Base-by-base conservation (phyloP, 2,329 filamentous ascomycete species). In the Colletotrichum abscissum region DNA sequence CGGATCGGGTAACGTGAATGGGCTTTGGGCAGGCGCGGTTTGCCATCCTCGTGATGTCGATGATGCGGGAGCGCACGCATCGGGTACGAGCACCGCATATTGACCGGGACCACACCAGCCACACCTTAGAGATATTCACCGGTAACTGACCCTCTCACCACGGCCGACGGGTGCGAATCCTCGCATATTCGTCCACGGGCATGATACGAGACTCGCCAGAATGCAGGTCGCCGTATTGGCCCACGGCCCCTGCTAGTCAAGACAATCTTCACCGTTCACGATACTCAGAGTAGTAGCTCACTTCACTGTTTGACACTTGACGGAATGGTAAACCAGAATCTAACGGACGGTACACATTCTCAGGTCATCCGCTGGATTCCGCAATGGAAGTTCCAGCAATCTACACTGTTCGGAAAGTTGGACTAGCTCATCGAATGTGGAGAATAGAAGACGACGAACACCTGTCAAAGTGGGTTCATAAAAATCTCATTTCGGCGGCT, bases 401-500 rank as follows among this genome's bases (percentile, higher is more conserved):
- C 19, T 46, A 7, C 8, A 33, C 30, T 33, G 9, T 33, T 33
- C 30, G 30, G 30, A 33, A 33, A 1, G 9, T 11, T 33, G 8
- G 30, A 1, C 30, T 33, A 33, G 30, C 30, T 33, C 30, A 3
- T 33, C 30, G 8, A 33, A 33, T 1, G 38, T 42, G 38, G 14
- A 42, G 14, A 42, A 6, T 9, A 42, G 38, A 4, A 42, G 16
- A 5, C 9, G 5, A 35, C 22, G 38, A 54, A 60, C 22, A 56
- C 19, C 11, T 38, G 22, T 35, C 54, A 2, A 35, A 12, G 42
- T 26, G 42, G 30, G 16, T 28, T 24, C 22, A 56, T 49, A 9
- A 59, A 16, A 60, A 46, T 59, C 30, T 19, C 64, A 26, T 57
- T 73, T 73, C 54, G 26, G 55, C 60, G 55, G 38, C 66, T 73